A percentile compares a stretch with the other conserved stretches of the same genome.
phyloP scores from a whole-genome alignment of 2,329 filamentous ascomycete species.

The Aspergillus nomiae region DNA sequence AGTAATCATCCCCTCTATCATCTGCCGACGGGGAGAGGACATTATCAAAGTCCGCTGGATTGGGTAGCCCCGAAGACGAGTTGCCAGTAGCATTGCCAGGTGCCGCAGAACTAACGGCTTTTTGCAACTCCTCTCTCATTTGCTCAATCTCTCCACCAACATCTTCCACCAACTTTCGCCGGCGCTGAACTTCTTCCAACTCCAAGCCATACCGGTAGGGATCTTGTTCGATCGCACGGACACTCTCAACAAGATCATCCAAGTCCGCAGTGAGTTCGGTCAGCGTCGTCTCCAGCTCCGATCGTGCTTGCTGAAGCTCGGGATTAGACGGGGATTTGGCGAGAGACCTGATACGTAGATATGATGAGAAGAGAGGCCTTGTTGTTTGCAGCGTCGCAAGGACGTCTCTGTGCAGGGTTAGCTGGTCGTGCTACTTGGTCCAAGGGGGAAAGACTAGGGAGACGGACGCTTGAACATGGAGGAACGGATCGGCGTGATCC shows the following conservation, averaged over 20 bases:
- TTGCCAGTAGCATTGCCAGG: not conserved
- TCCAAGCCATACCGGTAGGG: constrained; percentile 86
- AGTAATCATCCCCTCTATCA: constrained; percentile 61
- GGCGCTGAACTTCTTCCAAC: constrained; percentile 75
- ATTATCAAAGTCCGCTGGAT: constrained; percentile 59
- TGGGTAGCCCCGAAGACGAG: constrained; percentile 53
- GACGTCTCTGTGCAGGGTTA: constrained; percentile 68
- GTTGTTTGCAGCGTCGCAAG: constrained; percentile 77
- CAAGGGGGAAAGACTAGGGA: constrained; percentile 3
- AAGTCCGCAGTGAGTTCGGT: constrained; percentile 81
- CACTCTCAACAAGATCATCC: constrained; percentile 81
- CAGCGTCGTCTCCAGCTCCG: constrained; percentile 77
- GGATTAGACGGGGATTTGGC: constrained; percentile 71
- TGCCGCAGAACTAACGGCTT: constrained; percentile 50
- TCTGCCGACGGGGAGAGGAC: constrained; percentile 41
- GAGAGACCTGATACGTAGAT: constrained; percentile 91
- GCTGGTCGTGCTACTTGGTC: not conserved
- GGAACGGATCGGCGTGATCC: constrained; percentile 48
- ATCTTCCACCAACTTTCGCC: constrained; percentile 81
- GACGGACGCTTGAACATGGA: constrained; percentile 50
- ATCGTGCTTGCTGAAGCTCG: constrained; percentile 63
- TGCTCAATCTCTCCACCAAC: constrained; percentile 85
- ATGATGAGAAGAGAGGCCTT: constrained; percentile 87
- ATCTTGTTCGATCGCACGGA: constrained; percentile 82
- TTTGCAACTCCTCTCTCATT: constrained; percentile 80